Evolutionary conservation across 768 basidiomycete species (phyloP).

Genomic region (Phaffia australis): DNA sequence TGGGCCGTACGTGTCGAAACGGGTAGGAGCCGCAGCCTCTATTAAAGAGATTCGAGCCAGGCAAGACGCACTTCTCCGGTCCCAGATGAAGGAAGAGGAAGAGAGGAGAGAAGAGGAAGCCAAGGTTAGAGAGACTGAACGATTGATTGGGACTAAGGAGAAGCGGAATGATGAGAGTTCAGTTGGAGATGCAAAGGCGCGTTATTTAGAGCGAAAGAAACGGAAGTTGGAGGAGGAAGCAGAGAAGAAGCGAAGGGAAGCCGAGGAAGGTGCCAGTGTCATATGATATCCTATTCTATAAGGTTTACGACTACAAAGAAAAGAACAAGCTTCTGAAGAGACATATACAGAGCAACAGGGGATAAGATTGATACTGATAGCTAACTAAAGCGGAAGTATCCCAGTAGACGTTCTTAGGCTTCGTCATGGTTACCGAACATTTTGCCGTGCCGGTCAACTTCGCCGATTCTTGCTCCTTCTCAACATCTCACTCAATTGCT

Average conservation of each 20-base stretch:
- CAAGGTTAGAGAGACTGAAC: conserved; percentile 46
- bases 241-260: conserved; percentile 18
- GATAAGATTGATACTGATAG: no score
- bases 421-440: no score
- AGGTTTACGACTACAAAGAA: no score
- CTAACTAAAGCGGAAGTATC: no score
- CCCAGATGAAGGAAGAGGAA: conserved; percentile 67
- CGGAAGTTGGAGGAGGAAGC: conserved; percentile 52
- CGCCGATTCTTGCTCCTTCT: no score
- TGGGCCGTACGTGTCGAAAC: conserved; percentile 44
- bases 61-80: conserved; percentile 61
- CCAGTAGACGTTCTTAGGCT: no score
- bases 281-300: no score
- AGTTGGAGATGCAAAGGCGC: conserved; percentile 59
- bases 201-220: conserved; percentile 70
- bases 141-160: conserved; percentile 37
- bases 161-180: conserved; percentile 67
- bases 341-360: no score
- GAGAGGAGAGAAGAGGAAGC: conserved; percentile 50
- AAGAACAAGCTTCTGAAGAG: no score
- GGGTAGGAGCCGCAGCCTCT: conserved; percentile 66
- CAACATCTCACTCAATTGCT: no score
- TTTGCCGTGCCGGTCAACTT: no score
- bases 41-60: conserved; percentile 73
- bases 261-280: background rate